Base-by-base conservation (phyloP, 345 rosid genomes). In the Populus davidiana region DNA sequence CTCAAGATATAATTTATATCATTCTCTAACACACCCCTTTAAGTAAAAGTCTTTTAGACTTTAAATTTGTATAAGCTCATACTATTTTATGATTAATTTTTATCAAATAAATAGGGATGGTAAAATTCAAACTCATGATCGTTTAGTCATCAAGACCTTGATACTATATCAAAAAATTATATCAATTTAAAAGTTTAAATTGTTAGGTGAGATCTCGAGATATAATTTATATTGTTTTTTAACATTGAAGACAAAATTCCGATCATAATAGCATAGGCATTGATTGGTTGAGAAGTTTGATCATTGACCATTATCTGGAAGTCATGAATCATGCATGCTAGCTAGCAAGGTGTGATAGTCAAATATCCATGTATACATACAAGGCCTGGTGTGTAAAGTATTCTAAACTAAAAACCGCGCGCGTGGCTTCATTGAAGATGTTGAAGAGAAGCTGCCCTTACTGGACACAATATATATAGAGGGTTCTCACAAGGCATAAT, bases 1-100 rank as follows among this genome's bases (percentile, higher is more conserved):
- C 0, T 33, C 4, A 33, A 33, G 5, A 33, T 33, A 4, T 33
- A 0, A 33, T 33, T 33, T 33, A 33, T 33, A 33, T 33, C 0
- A 33, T 4, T 33, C 0, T 4, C 0, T 33, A 4, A 33, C 0
- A 4, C 0, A 4, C 0, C 0, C 0, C 0, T 0, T 33, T 0
- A 0, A 33, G 0, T 33, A 0, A 33, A 33, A 33, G 1, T 0
- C 0, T 4, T 33, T 33, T 33, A 0, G 0, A 33, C 36, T 4
- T 33, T 5, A 33, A 33, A 33, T 0, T 33, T 4, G 0, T 3
- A 4, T 0, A 4, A 0, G 4, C 0, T 33, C 36, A 33, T 0
- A 33, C 5, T 33, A 33, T 0, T 0, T 4, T 33, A 0, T 4
- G 36, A 0, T 33, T 33, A 33, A 4, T 33, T 33, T 33, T 33